These are phyloP conservation scores for Suillus decipiens DNA, from an alignment of 768 basidiomycete species.

Conservation along the genomic window DNA sequence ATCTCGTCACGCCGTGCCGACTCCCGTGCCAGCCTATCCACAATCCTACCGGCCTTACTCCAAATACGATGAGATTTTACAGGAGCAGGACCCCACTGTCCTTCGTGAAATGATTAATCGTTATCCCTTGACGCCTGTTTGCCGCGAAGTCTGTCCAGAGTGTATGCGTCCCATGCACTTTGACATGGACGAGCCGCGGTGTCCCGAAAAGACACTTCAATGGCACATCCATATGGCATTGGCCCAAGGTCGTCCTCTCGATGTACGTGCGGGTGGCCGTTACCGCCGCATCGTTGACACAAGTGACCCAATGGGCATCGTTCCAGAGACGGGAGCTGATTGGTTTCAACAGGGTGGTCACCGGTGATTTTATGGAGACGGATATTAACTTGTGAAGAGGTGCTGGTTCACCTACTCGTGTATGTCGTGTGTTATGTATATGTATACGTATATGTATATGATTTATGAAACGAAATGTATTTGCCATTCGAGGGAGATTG, in stretches of 20 bases:
- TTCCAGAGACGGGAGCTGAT: slow-evolving; percentile 13
- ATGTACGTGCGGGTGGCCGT: slow-evolving; percentile 11
- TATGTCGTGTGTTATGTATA: neutral
- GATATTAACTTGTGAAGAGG: neutral
- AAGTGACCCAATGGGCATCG: slow-evolving; percentile 8
- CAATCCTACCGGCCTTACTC: neutral
- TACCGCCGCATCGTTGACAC: slow-evolving; percentile 11
- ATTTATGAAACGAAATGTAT: neutral
- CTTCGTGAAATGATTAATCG: slow-evolving; percentile 5
- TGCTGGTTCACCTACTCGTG: neutral
- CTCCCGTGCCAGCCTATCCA: neutral
- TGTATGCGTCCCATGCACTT: slow-evolving; percentile 12
- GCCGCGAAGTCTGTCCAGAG: neutral
- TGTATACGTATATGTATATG: neutral
- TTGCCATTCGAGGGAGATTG: neutral
- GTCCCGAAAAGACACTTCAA: slow-evolving; percentile 3
- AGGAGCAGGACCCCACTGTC: neutral
- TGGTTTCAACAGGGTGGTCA: neutral
- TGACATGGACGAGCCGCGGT: slow-evolving; percentile 9
- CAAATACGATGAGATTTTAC: neutral
- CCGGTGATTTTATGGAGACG: neutral
- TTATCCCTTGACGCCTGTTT: slow-evolving; percentile 4
- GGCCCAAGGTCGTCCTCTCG: slow-evolving; percentile 14
- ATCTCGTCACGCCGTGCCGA: neutral
- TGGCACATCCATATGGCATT: slow-evolving; percentile 5